These are phyloP conservation scores for Sordariomycetes sp. DNA, from an alignment of 2,329 filamentous ascomycete species.

Conservation along the genomic window DNA sequence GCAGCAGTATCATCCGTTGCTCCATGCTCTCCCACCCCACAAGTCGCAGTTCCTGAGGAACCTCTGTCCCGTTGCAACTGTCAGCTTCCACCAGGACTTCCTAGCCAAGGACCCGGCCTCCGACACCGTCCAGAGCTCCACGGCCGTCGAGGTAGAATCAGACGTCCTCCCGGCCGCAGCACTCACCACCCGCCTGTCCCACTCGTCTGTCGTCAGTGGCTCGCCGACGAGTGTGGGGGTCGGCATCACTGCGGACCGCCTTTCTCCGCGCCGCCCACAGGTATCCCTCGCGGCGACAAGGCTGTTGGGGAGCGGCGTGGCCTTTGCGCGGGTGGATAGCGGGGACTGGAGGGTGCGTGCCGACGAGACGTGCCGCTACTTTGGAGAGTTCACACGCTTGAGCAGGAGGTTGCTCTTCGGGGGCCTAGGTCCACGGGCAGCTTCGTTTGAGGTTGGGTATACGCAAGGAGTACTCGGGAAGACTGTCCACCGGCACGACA, in stretches of 20 bases:
- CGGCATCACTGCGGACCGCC: slow-evolving; percentile 16
- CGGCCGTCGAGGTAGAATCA: slow-evolving; percentile 21
- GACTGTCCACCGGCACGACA: slow-evolving; percentile 4
- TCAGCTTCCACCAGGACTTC: slow-evolving; percentile 29
- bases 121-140: slow-evolving; percentile 4
- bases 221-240: slow-evolving; percentile 25
- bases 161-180: slow-evolving; percentile 26
- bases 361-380: slow-evolving; percentile 19
- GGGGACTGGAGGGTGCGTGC: slow-evolving; percentile 24
- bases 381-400: slow-evolving; percentile 19
- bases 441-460: slow-evolving; percentile 31
- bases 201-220: slow-evolving; percentile 12
- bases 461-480: slow-evolving; percentile 17
- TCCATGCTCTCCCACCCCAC: slow-evolving; percentile 22
- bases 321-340: slow-evolving; percentile 28
- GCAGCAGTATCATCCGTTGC: slow-evolving; percentile 27
- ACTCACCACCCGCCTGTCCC: slow-evolving; percentile 23
- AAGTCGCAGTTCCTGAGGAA: slow-evolving; percentile 25
- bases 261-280: slow-evolving; percentile 4
- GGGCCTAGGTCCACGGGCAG: slow-evolving; percentile 16
- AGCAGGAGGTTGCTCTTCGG: slow-evolving; percentile 17
- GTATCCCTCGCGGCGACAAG: background rate
- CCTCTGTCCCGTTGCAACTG: slow-evolving; percentile 23
- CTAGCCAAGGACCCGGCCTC: slow-evolving; percentile 7
- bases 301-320: slow-evolving; percentile 18